Percentiles rank a stretch among this genome's conserved stretches.
Evolutionary conservation across 75 land plant species (phyloP).

Genomic region (Cunninghamia lanceolata): DNA sequence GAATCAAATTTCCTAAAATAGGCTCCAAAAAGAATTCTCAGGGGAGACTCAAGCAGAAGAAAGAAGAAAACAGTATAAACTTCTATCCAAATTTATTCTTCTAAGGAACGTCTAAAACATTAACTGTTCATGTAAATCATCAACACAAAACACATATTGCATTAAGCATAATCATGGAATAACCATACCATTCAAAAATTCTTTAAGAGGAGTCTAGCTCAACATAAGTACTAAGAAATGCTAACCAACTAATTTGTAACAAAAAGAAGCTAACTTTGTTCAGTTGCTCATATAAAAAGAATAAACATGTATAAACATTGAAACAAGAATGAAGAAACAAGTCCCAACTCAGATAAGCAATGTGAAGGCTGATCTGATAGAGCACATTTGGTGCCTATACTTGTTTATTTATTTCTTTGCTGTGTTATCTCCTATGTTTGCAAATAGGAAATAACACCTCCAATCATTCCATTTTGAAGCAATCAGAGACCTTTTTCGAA

Average conservation of each 20-base stretch:
- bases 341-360: background rate
- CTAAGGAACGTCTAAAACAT: background rate
- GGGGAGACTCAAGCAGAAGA: background rate
- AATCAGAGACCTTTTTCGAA: too few species aligned
- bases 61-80: background rate
- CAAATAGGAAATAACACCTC: too few species aligned
- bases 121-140: background rate
- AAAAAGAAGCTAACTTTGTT: background rate
- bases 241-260: background rate
- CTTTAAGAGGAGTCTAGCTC: background rate
- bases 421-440: too few species aligned
- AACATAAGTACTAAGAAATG: background rate
- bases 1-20: background rate
- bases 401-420: background rate
- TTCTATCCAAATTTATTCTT: background rate
- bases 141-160: background rate
- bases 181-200: background rate
- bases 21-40: background rate
- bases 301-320: background rate
- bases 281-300: background rate
- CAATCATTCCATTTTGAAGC: too few species aligned
- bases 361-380: too few species aligned
- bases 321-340: background rate
- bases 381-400: background rate
- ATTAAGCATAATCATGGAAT: background rate